Evolutionary conservation across 2,329 filamentous ascomycete genomes (phyloP), one percentile per base, ranked within the genome.

Genomic region (Aspergillus sergii): DNA sequence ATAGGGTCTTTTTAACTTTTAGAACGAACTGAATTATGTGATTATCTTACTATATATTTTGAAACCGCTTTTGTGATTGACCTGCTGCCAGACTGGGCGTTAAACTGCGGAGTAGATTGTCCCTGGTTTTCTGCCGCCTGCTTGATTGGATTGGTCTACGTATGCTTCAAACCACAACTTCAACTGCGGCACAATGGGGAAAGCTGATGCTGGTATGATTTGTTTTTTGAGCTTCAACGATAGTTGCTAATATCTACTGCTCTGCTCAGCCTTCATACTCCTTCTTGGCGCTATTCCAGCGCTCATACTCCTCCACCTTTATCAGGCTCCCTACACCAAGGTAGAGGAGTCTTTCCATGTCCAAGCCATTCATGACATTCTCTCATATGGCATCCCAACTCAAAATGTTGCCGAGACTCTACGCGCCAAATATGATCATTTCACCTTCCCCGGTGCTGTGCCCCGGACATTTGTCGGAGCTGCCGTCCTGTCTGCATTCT

Each of bases 271-370:
- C 19, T 67, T 64, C 45, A 45, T 63, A 32, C 57, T 79, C 11
- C 64, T 79, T 12, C 70, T 75, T 59, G 73, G 88, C 66, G 78
- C 89, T 57, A 82, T 93, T 62, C 90, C 91, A 1, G 76, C 83
- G 2, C 75, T 89, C 39, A 83, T 92, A 69, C 76, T 91, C 63
- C 60, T 91, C 60, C 92, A 97, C 77, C 87, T 96, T 60, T 73
- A 88, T 65, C 76, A 88, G 28, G 88, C 94, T 12, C 95, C 95
- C 0, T 94, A 96, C 81, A 97, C 94, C 62, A 99, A 99, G 78
- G 95, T 99, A 64, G 95, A 99, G 78, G 95, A 99, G 79, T 98
- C 94, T 0, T 98, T 99, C 86, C 97, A 97, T 77, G 88, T 98
- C 63, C 95, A 99, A 78, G 95, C 95, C 7, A 86, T 89, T 3